A percentile compares a stretch with the other conserved stretches of the same genome.
Conservation (phyloP, 768 basidiomycete species). For the Solioccasus polychromus region DNA sequence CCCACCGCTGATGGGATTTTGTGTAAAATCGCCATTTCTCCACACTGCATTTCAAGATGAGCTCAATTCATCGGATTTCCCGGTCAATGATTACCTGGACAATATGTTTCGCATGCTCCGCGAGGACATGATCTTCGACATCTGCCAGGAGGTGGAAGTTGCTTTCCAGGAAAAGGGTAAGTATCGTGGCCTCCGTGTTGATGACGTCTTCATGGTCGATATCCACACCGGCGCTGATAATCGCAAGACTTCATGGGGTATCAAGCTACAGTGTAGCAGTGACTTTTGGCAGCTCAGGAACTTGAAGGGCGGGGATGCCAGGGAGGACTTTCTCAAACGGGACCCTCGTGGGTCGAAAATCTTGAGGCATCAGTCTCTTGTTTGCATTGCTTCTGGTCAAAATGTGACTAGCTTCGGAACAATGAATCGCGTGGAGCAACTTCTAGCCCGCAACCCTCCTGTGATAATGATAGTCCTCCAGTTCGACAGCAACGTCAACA, state of each 20-base stretch:
- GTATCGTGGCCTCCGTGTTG: constrained; percentile 30
- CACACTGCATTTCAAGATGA: constrained; percentile 32
- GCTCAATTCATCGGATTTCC: constrained; percentile 19
- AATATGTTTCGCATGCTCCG: constrained; percentile 63
- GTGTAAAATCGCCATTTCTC: constrained; percentile 48
- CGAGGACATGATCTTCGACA: constrained; percentile 60
- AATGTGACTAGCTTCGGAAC: constrained; percentile 54
- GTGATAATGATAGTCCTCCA: constrained; percentile 54
- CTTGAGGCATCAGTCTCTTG: constrained; percentile 52
- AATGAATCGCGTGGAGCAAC: constrained; percentile 52
- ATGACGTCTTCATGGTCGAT: constrained; percentile 35
- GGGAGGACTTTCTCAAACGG: constrained; percentile 34
- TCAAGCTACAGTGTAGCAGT: constrained; percentile 34
- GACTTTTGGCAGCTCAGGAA: constrained; percentile 36
- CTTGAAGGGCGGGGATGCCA: constrained; percentile 26
- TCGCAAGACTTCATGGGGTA: constrained; percentile 37
- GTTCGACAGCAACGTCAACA: constrained; percentile 43
- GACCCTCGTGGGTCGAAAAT: constrained; percentile 32
- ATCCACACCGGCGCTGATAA: constrained; percentile 31
- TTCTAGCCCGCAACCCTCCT: constrained; percentile 45
- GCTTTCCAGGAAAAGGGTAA: constrained; percentile 35
- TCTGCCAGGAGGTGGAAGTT: constrained; percentile 51
- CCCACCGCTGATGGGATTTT: constrained; percentile 60
- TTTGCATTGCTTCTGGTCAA: constrained; percentile 47
- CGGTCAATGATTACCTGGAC: constrained; percentile 49